Conservation (phyloP, 2,329 filamentous ascomycete species). For the Uncinocarpus reesii region DNA sequence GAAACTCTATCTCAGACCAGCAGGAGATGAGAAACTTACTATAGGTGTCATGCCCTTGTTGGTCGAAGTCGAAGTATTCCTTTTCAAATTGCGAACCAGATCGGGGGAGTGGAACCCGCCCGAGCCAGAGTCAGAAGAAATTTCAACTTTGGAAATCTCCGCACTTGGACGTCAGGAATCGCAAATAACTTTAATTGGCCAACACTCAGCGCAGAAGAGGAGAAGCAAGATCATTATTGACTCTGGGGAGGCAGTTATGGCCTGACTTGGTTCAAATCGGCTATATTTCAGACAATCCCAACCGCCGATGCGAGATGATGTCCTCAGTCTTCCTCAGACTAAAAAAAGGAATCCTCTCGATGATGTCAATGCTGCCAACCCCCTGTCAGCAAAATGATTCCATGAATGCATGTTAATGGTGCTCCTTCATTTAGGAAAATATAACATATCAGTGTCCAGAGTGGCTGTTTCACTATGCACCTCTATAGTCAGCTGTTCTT, state of each 20-base stretch:
- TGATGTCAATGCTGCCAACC: not conserved
- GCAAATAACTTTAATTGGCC: conserved; percentile 3
- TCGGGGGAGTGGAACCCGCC: conserved; percentile 1
- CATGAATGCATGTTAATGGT: not conserved
- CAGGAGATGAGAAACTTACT: not conserved
- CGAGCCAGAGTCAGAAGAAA: not conserved
- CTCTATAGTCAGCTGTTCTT: not conserved
- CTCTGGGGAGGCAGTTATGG: not conserved
- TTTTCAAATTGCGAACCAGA: not conserved
- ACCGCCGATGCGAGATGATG: not conserved
- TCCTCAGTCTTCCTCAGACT: not conserved
- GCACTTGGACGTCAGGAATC: conserved; percentile 2
- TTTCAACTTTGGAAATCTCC: not conserved
- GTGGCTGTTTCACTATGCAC: not conserved
- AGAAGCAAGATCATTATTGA: not conserved
- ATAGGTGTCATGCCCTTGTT: not conserved
- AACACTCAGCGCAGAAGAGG: not conserved
- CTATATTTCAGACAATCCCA: not conserved
- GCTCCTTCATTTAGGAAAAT: not conserved
- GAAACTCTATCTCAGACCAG: conserved; percentile 5
- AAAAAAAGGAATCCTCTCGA: not conserved
- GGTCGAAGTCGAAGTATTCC: not conserved
- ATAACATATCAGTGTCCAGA: not conserved
- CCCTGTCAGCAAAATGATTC: not conserved
- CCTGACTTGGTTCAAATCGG: not conserved